phyloP scores from a whole-genome alignment of 2,329 filamentous ascomycete species.

The Eutypella sp. region DNA sequence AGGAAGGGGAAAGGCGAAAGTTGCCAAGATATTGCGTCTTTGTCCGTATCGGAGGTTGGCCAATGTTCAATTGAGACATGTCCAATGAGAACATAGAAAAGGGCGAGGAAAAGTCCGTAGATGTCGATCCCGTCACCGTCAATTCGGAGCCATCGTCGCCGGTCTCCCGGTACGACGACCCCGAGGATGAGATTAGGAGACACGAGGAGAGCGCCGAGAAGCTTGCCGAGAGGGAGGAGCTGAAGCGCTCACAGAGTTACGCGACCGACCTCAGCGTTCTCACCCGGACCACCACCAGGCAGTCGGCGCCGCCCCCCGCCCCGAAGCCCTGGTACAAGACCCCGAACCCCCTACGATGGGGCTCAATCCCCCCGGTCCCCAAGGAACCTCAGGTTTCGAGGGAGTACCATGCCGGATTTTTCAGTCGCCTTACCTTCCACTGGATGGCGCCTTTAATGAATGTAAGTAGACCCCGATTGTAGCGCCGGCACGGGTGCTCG shows the following conservation, averaged over 20 bases:
- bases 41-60: too few relatives aligned
- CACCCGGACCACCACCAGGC: constrained; percentile 37
- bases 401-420: constrained; percentile 68
- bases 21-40: too few relatives aligned
- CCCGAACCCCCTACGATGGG: constrained; percentile 58
- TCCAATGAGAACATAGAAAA: constrained; percentile 20
- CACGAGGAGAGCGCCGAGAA: constrained; percentile 22
- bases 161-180: constrained; percentile 14
- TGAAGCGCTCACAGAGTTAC: constrained; percentile 44
- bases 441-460: constrained; percentile 90
- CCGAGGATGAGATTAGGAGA: constrained; percentile 23
- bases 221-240: constrained; percentile 23
- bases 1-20: too few relatives aligned
- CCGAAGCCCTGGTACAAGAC: constrained; percentile 60
- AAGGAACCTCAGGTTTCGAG: constrained; percentile 50
- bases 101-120: constrained; percentile 20
- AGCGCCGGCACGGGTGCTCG: too few relatives aligned
- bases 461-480: constrained; percentile 38
- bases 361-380: constrained; percentile 50
- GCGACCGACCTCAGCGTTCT: constrained; percentile 49
- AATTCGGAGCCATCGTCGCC: constrained; percentile 14
- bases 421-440: constrained; percentile 75
- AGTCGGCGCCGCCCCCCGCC: constrained; percentile 21
- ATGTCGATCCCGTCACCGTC: constrained; percentile 14
- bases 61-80: constrained; percentile 17